Evolutionary conservation across 768 basidiomycete species (phyloP), one percentile per base, ranked within the genome.

Genomic region (Psilocybe tampanensis): DNA sequence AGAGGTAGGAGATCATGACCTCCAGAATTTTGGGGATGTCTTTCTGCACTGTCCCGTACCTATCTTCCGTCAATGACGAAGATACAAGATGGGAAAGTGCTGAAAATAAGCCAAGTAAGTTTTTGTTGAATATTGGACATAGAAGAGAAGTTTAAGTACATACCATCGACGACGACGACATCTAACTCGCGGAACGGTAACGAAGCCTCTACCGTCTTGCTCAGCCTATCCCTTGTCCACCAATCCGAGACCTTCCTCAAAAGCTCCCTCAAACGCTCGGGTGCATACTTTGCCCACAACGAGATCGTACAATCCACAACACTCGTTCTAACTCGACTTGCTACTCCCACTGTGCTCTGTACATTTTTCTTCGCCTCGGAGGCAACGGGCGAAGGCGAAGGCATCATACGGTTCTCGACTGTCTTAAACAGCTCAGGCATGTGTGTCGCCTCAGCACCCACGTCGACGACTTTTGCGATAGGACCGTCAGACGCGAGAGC

Each of bases 11-110:
- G 12, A 89, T 67, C 60, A 94, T 74, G 0, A 89, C 88, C 68
- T 95, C 93, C 2, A 95, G 69, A 24, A 93, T 85, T 57, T 84
- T 86, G 0, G 92, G 89, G 18, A 93, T 90, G 66, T 95, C 94
- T 11, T 89, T 79, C 68, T 95, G 94, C 12, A 94, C 90, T 32
- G 87, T 82, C 19, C 93, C 93, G 65, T 88, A 94, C 18, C 80
- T 79, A 72, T 95, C 93, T 68, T 94, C 94, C 1, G 78, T 76
- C 13, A 95, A 73, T 3, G 93, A 94, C 0, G 86, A 84, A 56
- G 86, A 88, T 7, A 82, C 78, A 8, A 94, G 75, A 47, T 81
- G 79, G 1, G 88, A 82, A 3, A 95, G 75, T 5, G 84, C 92
- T 92, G 62, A 8, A 22, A 57, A 26, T 15, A 24, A 51, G 23